Conservation (phyloP, 768 basidiomycete species). For the Tulasnella sp. region DNA sequence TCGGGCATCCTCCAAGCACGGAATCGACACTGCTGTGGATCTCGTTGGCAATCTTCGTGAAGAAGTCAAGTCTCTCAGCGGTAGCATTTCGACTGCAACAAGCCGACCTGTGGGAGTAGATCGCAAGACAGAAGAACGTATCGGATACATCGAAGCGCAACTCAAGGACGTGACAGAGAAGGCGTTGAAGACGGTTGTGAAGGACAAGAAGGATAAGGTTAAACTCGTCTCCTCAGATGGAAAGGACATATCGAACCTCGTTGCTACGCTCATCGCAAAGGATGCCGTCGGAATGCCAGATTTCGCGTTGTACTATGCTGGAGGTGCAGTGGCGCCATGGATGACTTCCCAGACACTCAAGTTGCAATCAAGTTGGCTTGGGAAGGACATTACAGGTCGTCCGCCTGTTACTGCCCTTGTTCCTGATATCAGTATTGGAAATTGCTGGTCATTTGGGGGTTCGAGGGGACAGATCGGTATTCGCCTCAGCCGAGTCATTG, state of each 20-base stretch:
- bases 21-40: slow-evolving; percentile 37
- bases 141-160: slow-evolving; percentile 3
- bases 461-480: slow-evolving; percentile 71
- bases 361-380: slow-evolving; percentile 35
- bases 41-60: slow-evolving; percentile 26
- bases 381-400: slow-evolving; percentile 50
- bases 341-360: slow-evolving; percentile 74
- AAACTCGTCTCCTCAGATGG: slow-evolving; percentile 36
- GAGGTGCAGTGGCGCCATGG: slow-evolving; percentile 65
- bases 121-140: slow-evolving; percentile 1
- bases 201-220: slow-evolving; percentile 5
- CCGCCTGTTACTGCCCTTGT: slow-evolving; percentile 82
- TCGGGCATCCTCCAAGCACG: slow-evolving; percentile 33
- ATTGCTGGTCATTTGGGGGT: slow-evolving; percentile 90
- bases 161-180: slow-evolving; percentile 10
- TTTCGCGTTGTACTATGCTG: slow-evolving; percentile 72
- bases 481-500: slow-evolving; percentile 47
- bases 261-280: slow-evolving; percentile 69
- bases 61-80: slow-evolving; percentile 13
- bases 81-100: neutral
- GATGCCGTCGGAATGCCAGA: slow-evolving; percentile 74
- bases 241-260: slow-evolving; percentile 54
- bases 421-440: slow-evolving; percentile 66
- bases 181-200: neutral
- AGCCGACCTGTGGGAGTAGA: neutral